Evolutionary conservation across 2,329 filamentous ascomycete species (phyloP), one percentile per base, ranked within the genome.

Genomic region (Ampelomyces quisqualis): DNA sequence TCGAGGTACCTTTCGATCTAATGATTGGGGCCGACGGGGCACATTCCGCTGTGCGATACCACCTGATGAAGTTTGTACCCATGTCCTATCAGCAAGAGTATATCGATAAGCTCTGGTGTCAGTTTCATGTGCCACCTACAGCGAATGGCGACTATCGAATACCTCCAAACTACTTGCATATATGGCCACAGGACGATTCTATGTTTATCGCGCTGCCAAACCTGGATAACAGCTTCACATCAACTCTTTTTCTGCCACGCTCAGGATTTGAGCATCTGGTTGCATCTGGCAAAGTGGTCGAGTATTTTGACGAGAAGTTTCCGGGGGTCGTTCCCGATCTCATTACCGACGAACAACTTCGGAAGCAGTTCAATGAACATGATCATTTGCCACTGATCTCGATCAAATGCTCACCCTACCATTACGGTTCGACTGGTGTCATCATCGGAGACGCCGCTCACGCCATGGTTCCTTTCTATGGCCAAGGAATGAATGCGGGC

Each of bases 121-220:
- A 98, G 64, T 97, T 98, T 64, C 83, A 83, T 34, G 89, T 98
- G 47, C 74, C 79, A 14, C 77, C 87, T 1, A 51, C 68, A 2
- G 44, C 65, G 7, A 53, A 63, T 0, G 74, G 75, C 15, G 72
- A 76, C 31, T 97, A 94, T 64, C 77, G 77, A 33, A 93, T 97
- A 54, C 93, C 89, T 0, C 89, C 90, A 1, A 88, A 96, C 58
- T 90, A 97, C 64, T 77, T 98, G 1, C 93, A 98, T 69, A 98
- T 98, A 64, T 98, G 93, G 93, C 93, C 93, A 0, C 90, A 88
- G 21, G 84, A 84, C 57, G 83, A 90, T 28, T 91, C 93, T 60
- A 97, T 98, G 94, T 98, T 98, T 71, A 98, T 98, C 61, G 94
- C 93, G 13, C 90, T 98, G 29, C 91, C 93, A 0, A 77, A 76